A percentile compares a stretch with the other conserved stretches of the same genome.
Evolutionary conservation across 2,329 filamentous ascomycete species (phyloP).

Genomic region (Biscogniauxia mediterranea): DNA sequence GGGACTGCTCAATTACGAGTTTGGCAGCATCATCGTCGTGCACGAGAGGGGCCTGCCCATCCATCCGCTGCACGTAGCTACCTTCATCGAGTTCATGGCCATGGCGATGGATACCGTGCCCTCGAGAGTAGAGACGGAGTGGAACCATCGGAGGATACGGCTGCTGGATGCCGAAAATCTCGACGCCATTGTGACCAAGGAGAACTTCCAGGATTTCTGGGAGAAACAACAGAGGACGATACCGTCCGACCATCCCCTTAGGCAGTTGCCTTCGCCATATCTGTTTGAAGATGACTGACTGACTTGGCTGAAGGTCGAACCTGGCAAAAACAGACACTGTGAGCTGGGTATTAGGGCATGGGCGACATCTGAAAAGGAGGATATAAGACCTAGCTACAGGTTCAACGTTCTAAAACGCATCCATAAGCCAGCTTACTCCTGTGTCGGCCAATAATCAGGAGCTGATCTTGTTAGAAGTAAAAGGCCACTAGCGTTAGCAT

Average conservation of each 20-base stretch:
- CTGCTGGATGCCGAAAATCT: background rate
- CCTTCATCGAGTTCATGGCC: background rate
- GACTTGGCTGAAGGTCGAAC: background rate
- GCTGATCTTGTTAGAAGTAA: background rate
- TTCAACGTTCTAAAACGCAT: background rate
- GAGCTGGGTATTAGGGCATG: background rate
- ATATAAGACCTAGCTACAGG: background rate
- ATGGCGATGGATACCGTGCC: background rate
- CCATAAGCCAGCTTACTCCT: too few relatives aligned
- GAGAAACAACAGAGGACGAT: background rate
- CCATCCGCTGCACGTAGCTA: background rate
- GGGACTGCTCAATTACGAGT: background rate
- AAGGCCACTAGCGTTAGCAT: background rate
- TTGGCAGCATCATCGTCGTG: background rate
- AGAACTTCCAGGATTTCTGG: background rate
- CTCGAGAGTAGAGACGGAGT: too few relatives aligned
- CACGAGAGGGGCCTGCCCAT: background rate
- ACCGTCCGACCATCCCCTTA: background rate
- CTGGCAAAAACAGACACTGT: too few relatives aligned
- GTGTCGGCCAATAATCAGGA: background rate
- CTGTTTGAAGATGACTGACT: background rate
- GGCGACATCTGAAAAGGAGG: background rate
- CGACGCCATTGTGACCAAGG: background rate
- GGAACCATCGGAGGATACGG: background rate
- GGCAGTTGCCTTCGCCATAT: background rate